phyloP scores from a whole-genome alignment of 352 stramenopile species.

The Phytopythium vexans region DNA sequence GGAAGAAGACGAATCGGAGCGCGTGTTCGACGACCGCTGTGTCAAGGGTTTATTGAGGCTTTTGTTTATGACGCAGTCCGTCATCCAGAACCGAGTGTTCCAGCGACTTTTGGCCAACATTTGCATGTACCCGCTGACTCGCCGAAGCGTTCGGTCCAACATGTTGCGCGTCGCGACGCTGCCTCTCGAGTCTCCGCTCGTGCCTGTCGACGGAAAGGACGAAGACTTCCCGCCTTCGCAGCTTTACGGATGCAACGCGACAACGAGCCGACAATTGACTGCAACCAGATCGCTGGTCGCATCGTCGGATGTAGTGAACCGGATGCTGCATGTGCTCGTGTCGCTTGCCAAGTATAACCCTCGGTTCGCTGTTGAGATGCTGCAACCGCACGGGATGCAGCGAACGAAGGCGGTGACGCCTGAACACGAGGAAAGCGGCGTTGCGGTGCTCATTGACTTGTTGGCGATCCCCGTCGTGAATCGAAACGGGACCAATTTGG shows the following conservation, averaged over 20 bases:
- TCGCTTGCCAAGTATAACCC: conserved; percentile 91
- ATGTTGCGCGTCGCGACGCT: conserved; percentile 62
- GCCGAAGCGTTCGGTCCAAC: conserved; percentile 51
- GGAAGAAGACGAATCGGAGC: conserved; percentile 54
- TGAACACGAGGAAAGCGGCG: conserved; percentile 28
- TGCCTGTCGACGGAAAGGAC: conserved; percentile 26
- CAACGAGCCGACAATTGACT: conserved; percentile 6
- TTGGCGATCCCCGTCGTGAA: conserved; percentile 80
- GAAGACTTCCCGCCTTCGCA: conserved; percentile 55
- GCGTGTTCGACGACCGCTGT: conserved; percentile 63
- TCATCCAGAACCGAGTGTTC: conserved; percentile 81
- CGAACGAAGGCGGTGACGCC: conserved; percentile 4
- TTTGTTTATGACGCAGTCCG: conserved; percentile 78
- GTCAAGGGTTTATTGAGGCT: conserved; percentile 67
- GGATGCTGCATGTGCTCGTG: conserved; percentile 85
- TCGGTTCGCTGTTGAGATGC: conserved; percentile 87
- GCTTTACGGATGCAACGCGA: conserved; percentile 55
- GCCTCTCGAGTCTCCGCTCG: conserved; percentile 38
- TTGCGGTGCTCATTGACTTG: conserved; percentile 86
- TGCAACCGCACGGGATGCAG: conserved; percentile 63
- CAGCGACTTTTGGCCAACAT: conserved; percentile 77
- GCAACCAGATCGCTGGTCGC: conserved; percentile 17
- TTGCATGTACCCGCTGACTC: conserved; percentile 75
- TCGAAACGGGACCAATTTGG: conserved; percentile 89
- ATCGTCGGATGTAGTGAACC: conserved; percentile 85